Conservation (phyloP, 2,329 filamentous ascomycete genomes). For the Calycina herbarum region DNA sequence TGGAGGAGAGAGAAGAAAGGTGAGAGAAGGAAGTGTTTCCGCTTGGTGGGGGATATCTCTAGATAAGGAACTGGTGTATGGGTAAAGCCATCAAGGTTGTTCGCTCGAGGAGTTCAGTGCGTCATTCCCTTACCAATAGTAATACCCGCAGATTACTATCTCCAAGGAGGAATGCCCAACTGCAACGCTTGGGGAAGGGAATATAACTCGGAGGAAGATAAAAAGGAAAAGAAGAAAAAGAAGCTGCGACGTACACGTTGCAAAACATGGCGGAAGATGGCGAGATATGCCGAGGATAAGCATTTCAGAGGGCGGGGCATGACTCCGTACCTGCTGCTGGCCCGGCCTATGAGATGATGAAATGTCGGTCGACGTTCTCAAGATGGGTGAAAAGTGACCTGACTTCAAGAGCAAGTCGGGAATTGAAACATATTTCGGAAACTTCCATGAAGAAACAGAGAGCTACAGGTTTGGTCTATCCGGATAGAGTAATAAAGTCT, state of each 20-base stretch:
- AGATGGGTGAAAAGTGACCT: too few species aligned
- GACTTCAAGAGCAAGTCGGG: background rate
- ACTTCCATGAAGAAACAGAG: too few species aligned
- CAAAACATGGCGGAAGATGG: too few species aligned
- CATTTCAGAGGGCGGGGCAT: background rate
- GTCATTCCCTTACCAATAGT: background rate
- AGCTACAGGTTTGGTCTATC: too few species aligned
- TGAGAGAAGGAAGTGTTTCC: background rate
- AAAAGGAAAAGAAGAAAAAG: too few species aligned
- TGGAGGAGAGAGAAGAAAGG: background rate
- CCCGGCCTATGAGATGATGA: background rate
- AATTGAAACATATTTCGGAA: too few species aligned
- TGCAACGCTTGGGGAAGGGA: too few species aligned
- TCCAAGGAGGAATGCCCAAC: background rate
- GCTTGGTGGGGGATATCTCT: background rate
- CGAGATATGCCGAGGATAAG: too few species aligned
- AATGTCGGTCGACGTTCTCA: background rate
- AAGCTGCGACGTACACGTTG: too few species aligned
- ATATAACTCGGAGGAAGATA: too few species aligned
- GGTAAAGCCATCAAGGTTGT: background rate
- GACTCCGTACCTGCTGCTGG: background rate
- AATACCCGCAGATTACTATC: background rate
- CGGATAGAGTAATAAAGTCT: too few species aligned
- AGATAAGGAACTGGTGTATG: background rate
- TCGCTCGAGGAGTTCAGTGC: background rate